Percentiles rank a stretch among this genome's conserved stretches.
Conservation (phyloP, 352 stramenopile species). For the Globisporangium iwayamae region DNA sequence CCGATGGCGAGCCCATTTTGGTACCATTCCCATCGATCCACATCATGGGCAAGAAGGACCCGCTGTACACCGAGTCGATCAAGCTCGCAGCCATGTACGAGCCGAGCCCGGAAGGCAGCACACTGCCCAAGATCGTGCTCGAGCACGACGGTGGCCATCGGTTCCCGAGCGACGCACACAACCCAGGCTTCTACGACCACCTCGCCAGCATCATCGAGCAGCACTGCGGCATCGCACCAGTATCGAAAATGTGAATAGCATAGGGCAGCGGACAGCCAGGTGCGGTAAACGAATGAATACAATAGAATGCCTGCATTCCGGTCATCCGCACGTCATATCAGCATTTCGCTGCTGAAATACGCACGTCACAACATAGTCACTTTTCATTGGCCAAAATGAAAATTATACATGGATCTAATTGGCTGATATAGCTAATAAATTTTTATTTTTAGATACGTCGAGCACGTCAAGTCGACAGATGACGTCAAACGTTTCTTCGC, state of each 20-base stretch:
- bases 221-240: slow-evolving; percentile 12
- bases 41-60: slow-evolving; percentile 37
- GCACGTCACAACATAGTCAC: no score
- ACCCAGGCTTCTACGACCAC: slow-evolving; percentile 19
- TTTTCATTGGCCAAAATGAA: neutral
- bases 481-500: slow-evolving; percentile 9
- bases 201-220: slow-evolving; percentile 15
- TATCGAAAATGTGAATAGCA: neutral
- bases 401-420: no score
- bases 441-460: neutral
- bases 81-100: slow-evolving; percentile 34
- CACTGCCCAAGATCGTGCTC: slow-evolving; percentile 26
- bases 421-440: neutral
- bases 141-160: slow-evolving; percentile 38
- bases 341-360: no score
- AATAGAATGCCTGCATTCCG: neutral
- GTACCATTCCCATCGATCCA: slow-evolving; percentile 54
- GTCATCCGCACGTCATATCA: no score
- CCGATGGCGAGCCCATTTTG: slow-evolving; percentile 31
- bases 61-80: slow-evolving; percentile 24
- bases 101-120: slow-evolving; percentile 16
- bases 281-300: neutral
- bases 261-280: neutral
- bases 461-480: slow-evolving; percentile 13
- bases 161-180: slow-evolving; percentile 23